phyloP scores from a whole-genome alignment of 805 yeast genomes.

The Cyberlindnera americana region DNA sequence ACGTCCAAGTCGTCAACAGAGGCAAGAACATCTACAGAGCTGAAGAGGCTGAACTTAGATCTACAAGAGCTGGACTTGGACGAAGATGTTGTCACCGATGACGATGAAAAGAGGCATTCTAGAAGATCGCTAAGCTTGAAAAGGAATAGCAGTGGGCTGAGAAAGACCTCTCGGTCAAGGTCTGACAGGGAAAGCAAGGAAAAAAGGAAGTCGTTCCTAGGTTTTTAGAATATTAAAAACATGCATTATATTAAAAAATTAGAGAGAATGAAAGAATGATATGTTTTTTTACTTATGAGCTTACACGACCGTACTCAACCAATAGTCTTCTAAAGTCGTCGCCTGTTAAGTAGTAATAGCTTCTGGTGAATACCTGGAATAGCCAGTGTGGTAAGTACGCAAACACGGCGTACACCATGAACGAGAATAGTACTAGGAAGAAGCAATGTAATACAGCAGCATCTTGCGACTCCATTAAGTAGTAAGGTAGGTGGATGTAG shows the following conservation, averaged over 20 bases:
- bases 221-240: slow-evolving; percentile 9
- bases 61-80: slow-evolving; percentile 22
- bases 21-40: slow-evolving; percentile 9
- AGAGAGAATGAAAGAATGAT: neutral
- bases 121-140: slow-evolving; percentile 19
- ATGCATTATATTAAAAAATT: neutral
- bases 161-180: slow-evolving; percentile 12
- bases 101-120: slow-evolving; percentile 7
- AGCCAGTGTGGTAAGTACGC: slow-evolving; percentile 29
- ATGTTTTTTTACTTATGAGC: too few relatives aligned
- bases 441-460: slow-evolving; percentile 38
- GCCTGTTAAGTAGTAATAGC: slow-evolving; percentile 32
- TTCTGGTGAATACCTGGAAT: slow-evolving; percentile 25
- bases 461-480: slow-evolving; percentile 40
- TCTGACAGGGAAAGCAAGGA: slow-evolving; percentile 8
- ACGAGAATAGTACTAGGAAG: slow-evolving; percentile 34
- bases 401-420: slow-evolving; percentile 37
- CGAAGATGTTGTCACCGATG: slow-evolving; percentile 8
- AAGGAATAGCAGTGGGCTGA: slow-evolving; percentile 12
- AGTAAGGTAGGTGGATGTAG: slow-evolving; percentile 42
- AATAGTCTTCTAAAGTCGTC: slow-evolving; percentile 27
- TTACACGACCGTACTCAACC: slow-evolving; percentile 18
- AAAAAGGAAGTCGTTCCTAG: slow-evolving; percentile 20
- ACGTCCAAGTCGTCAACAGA: slow-evolving; percentile 1
- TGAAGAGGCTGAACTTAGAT: slow-evolving; percentile 19